Base-by-base conservation (phyloP, 768 basidiomycete species). In the Gelatoporia subvermispora region DNA sequence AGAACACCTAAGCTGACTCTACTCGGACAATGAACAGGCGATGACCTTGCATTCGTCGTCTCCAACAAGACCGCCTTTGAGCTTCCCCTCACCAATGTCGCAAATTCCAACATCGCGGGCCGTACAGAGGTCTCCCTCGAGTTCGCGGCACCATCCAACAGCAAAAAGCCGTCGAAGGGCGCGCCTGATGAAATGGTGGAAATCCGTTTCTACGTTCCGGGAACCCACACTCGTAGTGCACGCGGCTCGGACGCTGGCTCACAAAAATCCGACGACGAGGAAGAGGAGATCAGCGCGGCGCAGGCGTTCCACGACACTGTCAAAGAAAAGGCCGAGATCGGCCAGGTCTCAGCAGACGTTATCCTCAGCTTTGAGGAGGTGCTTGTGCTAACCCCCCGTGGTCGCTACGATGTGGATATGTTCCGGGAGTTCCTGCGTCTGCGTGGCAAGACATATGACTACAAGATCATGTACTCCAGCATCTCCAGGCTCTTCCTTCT, bases 91-190 rank as follows among this genome's bases (percentile, higher is more conserved):
- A 70, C 76, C 28, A 72, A 84, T 53, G 93, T 98, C 41, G 88
- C 90, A 57, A 99, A 99, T 67, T 96, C 96, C 40, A 97, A 97
- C 69, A 97, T 98, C 58, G 92, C 93, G 11, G 93, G 92, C 18
- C 90, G 91, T 52, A 94, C 92, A 9, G 96, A 99, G 65, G 96
- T 99, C n/a, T 93, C 96, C 0, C 81, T 99, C n/a, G 96, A 99
- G 64, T 96, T 98, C 62, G 72, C 79, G 23, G 68, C 73, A 43
- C 70, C 76, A 18, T 72, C 77, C 7, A 76, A 74, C 10, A 63
- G 71, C 46, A 78, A 77, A 43, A 73, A 76, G 57, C 52, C 68
- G 16, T 59, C 72, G 35, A 66, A 69, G 55, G 57, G 64, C 37
- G 72, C 68, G 0, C 70, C 72, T 0, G 95, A 98, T 57, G 94